Evolutionary conservation across 1,284 basidiomycete genomes (phyloP), one percentile per base, ranked within the genome.

Genomic region (Ceratorhiza oryzae-sativae): DNA sequence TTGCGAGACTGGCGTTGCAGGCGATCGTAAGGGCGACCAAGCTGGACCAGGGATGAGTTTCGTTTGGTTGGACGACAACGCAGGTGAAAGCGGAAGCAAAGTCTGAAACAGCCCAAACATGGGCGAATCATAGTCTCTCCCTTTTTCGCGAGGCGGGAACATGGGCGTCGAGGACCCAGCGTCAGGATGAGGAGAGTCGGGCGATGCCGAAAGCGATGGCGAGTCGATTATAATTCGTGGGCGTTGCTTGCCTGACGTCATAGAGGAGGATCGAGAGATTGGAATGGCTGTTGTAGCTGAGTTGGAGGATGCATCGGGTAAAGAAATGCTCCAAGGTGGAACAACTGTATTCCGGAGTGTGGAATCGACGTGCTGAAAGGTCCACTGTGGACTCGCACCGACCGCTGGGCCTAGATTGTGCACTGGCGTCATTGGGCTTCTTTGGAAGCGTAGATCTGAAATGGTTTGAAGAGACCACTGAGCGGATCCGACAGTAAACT

Each of bases 341-440:
- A 58, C 5, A n/a, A 68, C 58, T 3, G 65, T 68, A 45, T 68
- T 68, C 18, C 65, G 65, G 13, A 68, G 45, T 13, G 65, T 68
- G 4, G 65, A 68, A 32, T 68, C 65, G 27, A 68, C 65, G 18
- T 68, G 65, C 27, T 68, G 65, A 45, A 68, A 68, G 12, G 65
- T 68, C 65, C 65, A 68, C 20, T 68, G 65, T 1, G 65, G 65
- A 10, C 53, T 51, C 12, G 65, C 41, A n/a, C 30, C 39, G n/a
- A 41, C 5, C 8, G 42, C 49, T 20, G 51, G 27, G 3, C 36
- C 65, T 3, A 25, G 30, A 23, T 42, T 39, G n/a, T 48, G 20
- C 18, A 30, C 34, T 27, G 58, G 58, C 13, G 39, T 46, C 51
- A 45, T 32, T 34, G 51, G 39, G 27, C 13, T 34, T 32, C 41